phyloP scores from a whole-genome alignment of 2,329 filamentous ascomycete genomes.

The Parascedosporium putredinis region DNA sequence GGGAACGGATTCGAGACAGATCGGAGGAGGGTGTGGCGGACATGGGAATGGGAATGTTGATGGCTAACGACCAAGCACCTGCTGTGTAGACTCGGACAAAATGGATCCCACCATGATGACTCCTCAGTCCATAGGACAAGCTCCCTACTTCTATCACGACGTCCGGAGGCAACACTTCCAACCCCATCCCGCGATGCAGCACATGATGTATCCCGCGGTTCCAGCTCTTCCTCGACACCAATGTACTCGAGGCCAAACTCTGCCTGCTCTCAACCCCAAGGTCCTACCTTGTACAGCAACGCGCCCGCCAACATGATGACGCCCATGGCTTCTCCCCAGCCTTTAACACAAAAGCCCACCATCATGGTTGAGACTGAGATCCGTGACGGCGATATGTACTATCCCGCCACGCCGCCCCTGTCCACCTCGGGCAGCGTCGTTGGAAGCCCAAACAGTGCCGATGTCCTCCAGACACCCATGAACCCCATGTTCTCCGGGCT shows the following conservation, averaged over 20 bases:
- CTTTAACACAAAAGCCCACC: slow-evolving; percentile 63
- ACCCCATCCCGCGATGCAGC: slow-evolving; percentile 43
- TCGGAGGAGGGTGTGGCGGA: no score
- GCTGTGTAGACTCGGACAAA: slow-evolving; percentile 18
- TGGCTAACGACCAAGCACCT: background rate
- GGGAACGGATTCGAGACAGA: no score
- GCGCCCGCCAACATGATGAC: slow-evolving; percentile 46
- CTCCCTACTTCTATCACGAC: slow-evolving; percentile 77
- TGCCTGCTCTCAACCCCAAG: slow-evolving; percentile 50
- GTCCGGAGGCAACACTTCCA: slow-evolving; percentile 63
- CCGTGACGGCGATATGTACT: slow-evolving; percentile 54
- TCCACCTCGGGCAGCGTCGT: slow-evolving; percentile 76
- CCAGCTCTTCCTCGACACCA: slow-evolving; percentile 52
- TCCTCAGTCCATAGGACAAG: slow-evolving; percentile 54
- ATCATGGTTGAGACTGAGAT: slow-evolving; percentile 74
- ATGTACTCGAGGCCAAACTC: slow-evolving; percentile 57
- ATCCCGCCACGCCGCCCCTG: slow-evolving; percentile 77
- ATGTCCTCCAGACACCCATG: slow-evolving; percentile 71
- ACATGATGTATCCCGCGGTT: slow-evolving; percentile 34
- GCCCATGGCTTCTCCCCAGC: slow-evolving; percentile 64
- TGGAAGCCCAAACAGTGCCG: slow-evolving; percentile 73
- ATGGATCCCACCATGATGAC: slow-evolving; percentile 56
- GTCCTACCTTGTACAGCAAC: slow-evolving; percentile 43
- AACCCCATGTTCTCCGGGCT: slow-evolving; percentile 68
- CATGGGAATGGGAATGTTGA: no score